Evolutionary conservation across 1,139 yeast species (phyloP), one percentile per base, ranked within the genome.

Genomic region (Zygotorulaspora mrakii): DNA sequence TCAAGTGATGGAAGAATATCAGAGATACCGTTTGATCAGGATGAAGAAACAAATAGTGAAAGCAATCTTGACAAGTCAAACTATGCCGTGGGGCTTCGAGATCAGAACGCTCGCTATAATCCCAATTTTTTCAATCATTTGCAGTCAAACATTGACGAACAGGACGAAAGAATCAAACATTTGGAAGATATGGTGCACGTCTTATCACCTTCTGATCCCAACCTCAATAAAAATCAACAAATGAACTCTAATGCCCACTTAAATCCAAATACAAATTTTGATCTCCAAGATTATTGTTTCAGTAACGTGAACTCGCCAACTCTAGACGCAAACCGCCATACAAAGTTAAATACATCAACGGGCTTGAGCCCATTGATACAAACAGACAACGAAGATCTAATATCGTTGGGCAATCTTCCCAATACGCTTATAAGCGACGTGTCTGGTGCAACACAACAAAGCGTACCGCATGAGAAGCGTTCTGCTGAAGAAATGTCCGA

Each of bases 131-230:
- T 54, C 32, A 42, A 48, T 23, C 52, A 53, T 31, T 43, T 59
- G 27, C 56, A 57, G 37, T 43, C 50, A 12, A 59, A 55, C 35
- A 57, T 61, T 11, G 55, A 55, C 28, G 56, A 54, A 31, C 66
- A 61, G 43, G 64, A 58, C 31, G 55, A 50, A 21, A 50, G 62
- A 12, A 55, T 61, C n/a, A 55, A 49, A 30, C 54, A 57, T 25
- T 42, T 58, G 31, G 60, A 57, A 31, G 54, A 54, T 20, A 40
- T 58, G 44, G 49, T 58, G 2, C 44, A 46, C 5, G 47, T 39
- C 3, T 31, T 50, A 11, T 40, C 54, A 6, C 54, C 53, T 10
- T 21, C 32, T 4, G 42, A 28, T 3, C 31, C 31, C 7, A 10
- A 14, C 9, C 16, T 16, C 9, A 4, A 4, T 11, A 26, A 34